phyloP scores from a whole-genome alignment of 495 filamentous ascomycete species.

The Cenococcum geophilum region DNA sequence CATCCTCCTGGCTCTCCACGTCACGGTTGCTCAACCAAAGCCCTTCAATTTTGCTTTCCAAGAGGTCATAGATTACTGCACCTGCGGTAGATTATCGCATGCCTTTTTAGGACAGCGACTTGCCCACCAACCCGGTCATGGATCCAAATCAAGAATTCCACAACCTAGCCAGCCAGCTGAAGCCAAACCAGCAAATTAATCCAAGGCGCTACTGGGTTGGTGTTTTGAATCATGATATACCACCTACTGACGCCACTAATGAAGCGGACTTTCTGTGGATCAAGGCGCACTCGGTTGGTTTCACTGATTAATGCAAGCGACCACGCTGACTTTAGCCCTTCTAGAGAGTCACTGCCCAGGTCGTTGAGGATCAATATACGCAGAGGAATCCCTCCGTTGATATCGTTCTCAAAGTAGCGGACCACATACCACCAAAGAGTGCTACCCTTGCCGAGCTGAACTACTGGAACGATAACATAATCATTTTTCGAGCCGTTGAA shows the following conservation, averaged over 20 bases:
- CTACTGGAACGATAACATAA: slow-evolving; percentile 31
- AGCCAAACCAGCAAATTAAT: slow-evolving; percentile 7
- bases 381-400: slow-evolving; percentile 16
- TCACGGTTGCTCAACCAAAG: too few species aligned
- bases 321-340: slow-evolving; percentile 5
- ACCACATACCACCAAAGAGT: slow-evolving; percentile 1
- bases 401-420: slow-evolving; percentile 12
- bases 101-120: too few species aligned
- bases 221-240: slow-evolving; percentile 18
- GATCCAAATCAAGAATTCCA: too few species aligned
- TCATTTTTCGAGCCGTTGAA: slow-evolving; percentile 34
- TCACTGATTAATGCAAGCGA: neutral
- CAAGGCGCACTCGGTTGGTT: slow-evolving; percentile 34
- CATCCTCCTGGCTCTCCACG: too few species aligned
- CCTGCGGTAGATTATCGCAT: too few species aligned
- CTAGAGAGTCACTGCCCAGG: slow-evolving; percentile 37
- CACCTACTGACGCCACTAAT: slow-evolving; percentile 16
- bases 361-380: slow-evolving; percentile 30
- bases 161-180: neutral
- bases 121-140: too few species aligned
- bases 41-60: too few species aligned
- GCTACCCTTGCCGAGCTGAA: slow-evolving; percentile 28
- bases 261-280: slow-evolving; percentile 40
- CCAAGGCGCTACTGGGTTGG: slow-evolving; percentile 25
- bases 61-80: too few species aligned